Conservation (phyloP, 306 rosid species). For the Crataegus laevigata region DNA sequence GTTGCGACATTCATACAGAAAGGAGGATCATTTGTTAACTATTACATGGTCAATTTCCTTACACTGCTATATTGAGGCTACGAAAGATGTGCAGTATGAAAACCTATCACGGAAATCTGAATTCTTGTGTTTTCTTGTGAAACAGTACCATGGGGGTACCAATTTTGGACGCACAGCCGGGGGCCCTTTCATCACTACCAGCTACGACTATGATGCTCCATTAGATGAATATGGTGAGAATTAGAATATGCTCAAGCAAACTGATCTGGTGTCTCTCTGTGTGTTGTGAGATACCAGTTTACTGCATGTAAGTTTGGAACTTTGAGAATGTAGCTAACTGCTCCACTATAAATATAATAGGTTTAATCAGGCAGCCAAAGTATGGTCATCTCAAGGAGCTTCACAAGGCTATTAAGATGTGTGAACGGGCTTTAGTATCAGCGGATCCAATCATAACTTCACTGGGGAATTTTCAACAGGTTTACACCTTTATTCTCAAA, state of each 20-base stretch:
- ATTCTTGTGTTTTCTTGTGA: not conserved
- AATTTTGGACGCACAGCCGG: conserved; percentile 99
- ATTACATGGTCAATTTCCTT: conserved; percentile 75
- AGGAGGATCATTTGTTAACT: conserved; percentile 93
- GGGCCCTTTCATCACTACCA: conserved; percentile 96
- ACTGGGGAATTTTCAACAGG: conserved; percentile 90
- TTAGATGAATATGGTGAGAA: conserved; percentile 94
- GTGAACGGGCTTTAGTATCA: conserved; percentile 74
- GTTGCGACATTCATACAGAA: conserved; percentile 74
- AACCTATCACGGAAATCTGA: conserved; percentile 12
- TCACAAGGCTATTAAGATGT: conserved; percentile 77
- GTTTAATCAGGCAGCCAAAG: conserved; percentile 91
- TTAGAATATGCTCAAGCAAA: not conserved
- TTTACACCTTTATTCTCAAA: conserved; percentile 17
- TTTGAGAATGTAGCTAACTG: conserved; percentile 12
- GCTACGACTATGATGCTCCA: conserved; percentile 99
- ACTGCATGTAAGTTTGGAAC: not conserved
- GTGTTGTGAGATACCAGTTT: not conserved
- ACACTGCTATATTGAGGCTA: conserved; percentile 8
- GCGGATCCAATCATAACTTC: conserved; percentile 79
- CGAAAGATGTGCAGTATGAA: conserved; percentile 8
- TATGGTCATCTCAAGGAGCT: conserved; percentile 97
- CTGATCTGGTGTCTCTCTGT: not conserved
- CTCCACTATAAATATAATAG: conserved; percentile 31
- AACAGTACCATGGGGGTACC: conserved; percentile 96